These are phyloP conservation scores for Podospora anserina DNA, from an alignment of 495 filamentous ascomycete species.

Conservation along the genomic window DNA sequence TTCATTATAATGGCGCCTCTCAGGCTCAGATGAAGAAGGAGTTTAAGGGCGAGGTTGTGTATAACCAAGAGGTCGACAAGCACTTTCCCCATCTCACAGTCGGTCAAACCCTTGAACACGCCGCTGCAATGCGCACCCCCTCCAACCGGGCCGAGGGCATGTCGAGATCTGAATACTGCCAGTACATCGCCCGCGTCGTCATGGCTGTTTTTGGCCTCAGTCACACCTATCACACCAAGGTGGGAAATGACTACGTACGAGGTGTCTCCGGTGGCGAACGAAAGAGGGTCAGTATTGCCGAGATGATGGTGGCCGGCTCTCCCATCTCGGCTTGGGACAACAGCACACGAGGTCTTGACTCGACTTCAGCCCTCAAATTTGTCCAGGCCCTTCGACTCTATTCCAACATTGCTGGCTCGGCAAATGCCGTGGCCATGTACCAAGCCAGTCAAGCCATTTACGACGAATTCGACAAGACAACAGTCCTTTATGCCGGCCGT, in stretches of 20 bases:
- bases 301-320: slow-evolving; percentile 46
- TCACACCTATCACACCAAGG: slow-evolving; percentile 63
- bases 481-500: slow-evolving; percentile 60
- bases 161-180: slow-evolving; percentile 58
- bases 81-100: slow-evolving; percentile 67
- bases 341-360: slow-evolving; percentile 53
- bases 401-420: slow-evolving; percentile 50
- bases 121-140: slow-evolving; percentile 66
- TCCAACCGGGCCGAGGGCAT: slow-evolving; percentile 61
- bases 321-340: slow-evolving; percentile 55
- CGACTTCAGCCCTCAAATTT: slow-evolving; percentile 50
- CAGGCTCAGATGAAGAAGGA: slow-evolving; percentile 54
- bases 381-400: slow-evolving; percentile 46
- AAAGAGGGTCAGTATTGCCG: slow-evolving; percentile 53
- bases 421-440: slow-evolving; percentile 66
- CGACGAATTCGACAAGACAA: slow-evolving; percentile 60
- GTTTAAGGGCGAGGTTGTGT: slow-evolving; percentile 63
- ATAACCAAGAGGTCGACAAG: slow-evolving; percentile 54
- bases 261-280: slow-evolving; percentile 61
- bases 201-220: slow-evolving; percentile 69
- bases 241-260: slow-evolving; percentile 79
- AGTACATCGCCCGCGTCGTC: slow-evolving; percentile 66
- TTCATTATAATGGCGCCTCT: slow-evolving; percentile 52
- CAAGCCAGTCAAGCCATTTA: slow-evolving; percentile 70
- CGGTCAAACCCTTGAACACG: slow-evolving; percentile 62